Conservation (phyloP, 2,329 filamentous ascomycete genomes). For the Alternaria sp. region DNA sequence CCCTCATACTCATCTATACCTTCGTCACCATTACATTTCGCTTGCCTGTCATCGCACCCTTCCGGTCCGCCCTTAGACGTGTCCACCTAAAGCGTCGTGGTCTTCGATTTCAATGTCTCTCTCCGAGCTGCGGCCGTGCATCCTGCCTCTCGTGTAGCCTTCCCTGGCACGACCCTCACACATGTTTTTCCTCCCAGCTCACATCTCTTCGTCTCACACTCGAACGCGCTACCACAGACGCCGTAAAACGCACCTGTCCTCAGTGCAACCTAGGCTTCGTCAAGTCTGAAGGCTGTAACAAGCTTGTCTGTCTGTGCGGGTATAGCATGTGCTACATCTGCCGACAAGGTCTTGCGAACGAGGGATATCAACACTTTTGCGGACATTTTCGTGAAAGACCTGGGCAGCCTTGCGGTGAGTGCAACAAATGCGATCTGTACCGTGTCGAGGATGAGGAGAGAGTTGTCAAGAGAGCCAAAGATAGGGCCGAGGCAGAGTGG, state of each 20-base stretch:
- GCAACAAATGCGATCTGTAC: slow-evolving; percentile 66
- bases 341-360: slow-evolving; percentile 66
- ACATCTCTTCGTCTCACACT: slow-evolving; percentile 83
- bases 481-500: slow-evolving; percentile 57
- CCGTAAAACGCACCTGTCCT: slow-evolving; percentile 93
- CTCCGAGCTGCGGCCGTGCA: slow-evolving; percentile 69
- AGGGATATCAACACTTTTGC: slow-evolving; percentile 94
- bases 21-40: slow-evolving; percentile 31
- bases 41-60: slow-evolving; percentile 48
- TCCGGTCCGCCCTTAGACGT: slow-evolving; percentile 69
- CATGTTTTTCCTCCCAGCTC: slow-evolving; percentile 82
- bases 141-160: slow-evolving; percentile 87
- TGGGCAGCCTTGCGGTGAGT: slow-evolving; percentile 78
- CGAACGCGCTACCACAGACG: slow-evolving; percentile 91
- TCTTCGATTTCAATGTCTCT: slow-evolving; percentile 79
- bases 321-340: slow-evolving; percentile 99
- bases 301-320: slow-evolving; percentile 92
- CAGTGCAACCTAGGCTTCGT: slow-evolving; percentile 91
- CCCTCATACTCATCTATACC: slow-evolving; percentile 55
- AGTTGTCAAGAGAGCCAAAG: slow-evolving; percentile 52
- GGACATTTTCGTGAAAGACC: slow-evolving; percentile 89
- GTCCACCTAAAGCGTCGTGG: slow-evolving; percentile 75
- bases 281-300: slow-evolving; percentile 94
- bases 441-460: slow-evolving; percentile 58
- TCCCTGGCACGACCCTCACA: slow-evolving; percentile 85